These are phyloP conservation scores for Raphanus raphanistrum DNA, from an alignment of 345 rosid species.

Conservation along the genomic window DNA sequence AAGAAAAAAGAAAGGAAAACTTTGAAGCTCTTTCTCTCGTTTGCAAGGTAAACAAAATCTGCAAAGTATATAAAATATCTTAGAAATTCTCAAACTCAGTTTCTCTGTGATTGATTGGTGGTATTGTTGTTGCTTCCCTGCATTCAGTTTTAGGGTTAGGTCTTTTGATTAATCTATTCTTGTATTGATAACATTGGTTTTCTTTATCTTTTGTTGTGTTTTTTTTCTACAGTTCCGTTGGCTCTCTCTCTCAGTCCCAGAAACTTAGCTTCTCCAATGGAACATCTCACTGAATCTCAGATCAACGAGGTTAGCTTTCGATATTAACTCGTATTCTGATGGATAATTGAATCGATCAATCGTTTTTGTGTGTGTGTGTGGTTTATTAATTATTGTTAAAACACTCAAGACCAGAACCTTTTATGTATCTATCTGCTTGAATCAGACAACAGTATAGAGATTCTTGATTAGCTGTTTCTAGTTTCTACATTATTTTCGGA, in stretches of 20 bases:
- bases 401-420: background rate
- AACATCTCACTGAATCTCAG: slow-evolving; percentile 37
- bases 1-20: background rate
- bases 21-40: background rate
- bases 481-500: background rate
- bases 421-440: background rate
- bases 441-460: background rate
- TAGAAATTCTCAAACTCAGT: background rate
- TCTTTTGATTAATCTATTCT: background rate
- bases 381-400: background rate
- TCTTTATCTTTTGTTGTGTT: background rate
- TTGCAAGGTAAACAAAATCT: slow-evolving; percentile 16
- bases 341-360: slow-evolving; percentile 2
- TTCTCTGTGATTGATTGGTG: background rate
- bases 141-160: slow-evolving; percentile 2
- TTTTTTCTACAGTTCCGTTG: slow-evolving; percentile 17
- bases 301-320: slow-evolving; percentile 60
- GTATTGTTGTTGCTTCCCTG: background rate
- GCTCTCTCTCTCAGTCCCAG: background rate
- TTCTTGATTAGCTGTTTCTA: slow-evolving; percentile 22
- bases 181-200: background rate
- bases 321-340: background rate
- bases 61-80: background rate
- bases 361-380: background rate
- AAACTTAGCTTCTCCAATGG: slow-evolving; percentile 20